Conservation (phyloP, 768 basidiomycete species). For the Tricholoma terreum region DNA sequence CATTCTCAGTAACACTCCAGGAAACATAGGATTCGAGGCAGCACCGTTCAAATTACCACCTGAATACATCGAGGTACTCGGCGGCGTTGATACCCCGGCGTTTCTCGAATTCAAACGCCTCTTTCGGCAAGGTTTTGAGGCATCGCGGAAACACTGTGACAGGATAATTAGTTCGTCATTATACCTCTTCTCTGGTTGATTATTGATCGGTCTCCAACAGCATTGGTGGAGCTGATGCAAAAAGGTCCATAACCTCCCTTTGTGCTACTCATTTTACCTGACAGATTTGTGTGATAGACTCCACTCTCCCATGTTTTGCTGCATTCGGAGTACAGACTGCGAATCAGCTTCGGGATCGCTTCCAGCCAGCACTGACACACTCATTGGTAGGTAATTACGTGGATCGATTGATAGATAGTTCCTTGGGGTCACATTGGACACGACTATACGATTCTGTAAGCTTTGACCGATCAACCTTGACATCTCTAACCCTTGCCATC, state of each 20-base stretch:
- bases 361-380: slow-evolving; percentile 88
- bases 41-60: slow-evolving; percentile 95
- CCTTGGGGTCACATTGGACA: slow-evolving; percentile 92
- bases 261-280: not conserved
- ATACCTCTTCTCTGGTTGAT: not conserved
- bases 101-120: slow-evolving; percentile 83
- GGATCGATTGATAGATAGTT: slow-evolving; percentile 86
- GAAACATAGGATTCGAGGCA: slow-evolving; percentile 98
- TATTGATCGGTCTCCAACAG: slow-evolving; percentile 20
- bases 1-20: slow-evolving; percentile 95
- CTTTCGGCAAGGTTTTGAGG: slow-evolving; percentile 92
- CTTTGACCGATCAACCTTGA: not conserved
- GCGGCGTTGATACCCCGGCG: slow-evolving; percentile 72
- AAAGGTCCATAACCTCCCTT: slow-evolving; percentile 48
- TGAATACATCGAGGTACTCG: slow-evolving; percentile 95
- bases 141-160: slow-evolving; percentile 93
- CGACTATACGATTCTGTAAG: slow-evolving; percentile 91
- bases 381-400: slow-evolving; percentile 81
- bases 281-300: slow-evolving; percentile 49
- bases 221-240: slow-evolving; percentile 95
- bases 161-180: slow-evolving; percentile 77
- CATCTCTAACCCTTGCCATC: slow-evolving; percentile 5
- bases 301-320: slow-evolving; percentile 85
- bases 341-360: slow-evolving; percentile 83
- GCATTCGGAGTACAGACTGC: slow-evolving; percentile 91